Evolutionary conservation across 306 rosid species (phyloP).

Genomic region (Neltuma alba): DNA sequence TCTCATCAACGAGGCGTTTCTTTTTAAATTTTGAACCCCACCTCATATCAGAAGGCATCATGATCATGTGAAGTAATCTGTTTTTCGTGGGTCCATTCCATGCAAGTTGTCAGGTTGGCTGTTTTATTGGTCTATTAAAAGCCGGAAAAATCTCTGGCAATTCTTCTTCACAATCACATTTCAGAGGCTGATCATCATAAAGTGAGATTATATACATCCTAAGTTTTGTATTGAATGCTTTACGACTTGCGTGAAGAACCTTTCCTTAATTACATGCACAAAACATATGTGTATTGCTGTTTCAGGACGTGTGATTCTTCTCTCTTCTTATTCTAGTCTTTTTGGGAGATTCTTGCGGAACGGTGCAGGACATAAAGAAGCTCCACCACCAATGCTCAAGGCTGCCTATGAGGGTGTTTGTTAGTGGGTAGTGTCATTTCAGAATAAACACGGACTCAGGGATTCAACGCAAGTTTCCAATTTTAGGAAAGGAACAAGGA

Average conservation of each 20-base stretch:
- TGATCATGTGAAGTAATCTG: constrained; percentile 23
- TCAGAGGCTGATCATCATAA: not conserved
- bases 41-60: constrained; percentile 8
- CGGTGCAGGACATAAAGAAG: constrained; percentile 39
- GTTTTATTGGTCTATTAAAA: constrained; percentile 30
- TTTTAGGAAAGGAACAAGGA: constrained; percentile 39
- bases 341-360: constrained; percentile 37
- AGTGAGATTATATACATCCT: constrained; percentile 18
- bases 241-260: constrained; percentile 50
- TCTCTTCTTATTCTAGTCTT: constrained; percentile 15
- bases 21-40: not conserved
- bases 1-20: constrained; percentile 3
- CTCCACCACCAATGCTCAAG: constrained; percentile 45
- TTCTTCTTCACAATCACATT: constrained; percentile 12
- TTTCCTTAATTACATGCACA: constrained; percentile 45
- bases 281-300: constrained; percentile 27
- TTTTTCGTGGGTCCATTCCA: constrained; percentile 24
- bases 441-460: constrained; percentile 39
- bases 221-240: constrained; percentile 16
- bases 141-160: constrained; percentile 31
- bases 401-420: constrained; percentile 21
- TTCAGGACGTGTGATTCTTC: constrained; percentile 35
- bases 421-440: constrained; percentile 46
- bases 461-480: constrained; percentile 41
- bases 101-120: constrained; percentile 35